phyloP scores from a whole-genome alignment of 495 filamentous ascomycete genomes.

The Articulospora tetracladia region DNA sequence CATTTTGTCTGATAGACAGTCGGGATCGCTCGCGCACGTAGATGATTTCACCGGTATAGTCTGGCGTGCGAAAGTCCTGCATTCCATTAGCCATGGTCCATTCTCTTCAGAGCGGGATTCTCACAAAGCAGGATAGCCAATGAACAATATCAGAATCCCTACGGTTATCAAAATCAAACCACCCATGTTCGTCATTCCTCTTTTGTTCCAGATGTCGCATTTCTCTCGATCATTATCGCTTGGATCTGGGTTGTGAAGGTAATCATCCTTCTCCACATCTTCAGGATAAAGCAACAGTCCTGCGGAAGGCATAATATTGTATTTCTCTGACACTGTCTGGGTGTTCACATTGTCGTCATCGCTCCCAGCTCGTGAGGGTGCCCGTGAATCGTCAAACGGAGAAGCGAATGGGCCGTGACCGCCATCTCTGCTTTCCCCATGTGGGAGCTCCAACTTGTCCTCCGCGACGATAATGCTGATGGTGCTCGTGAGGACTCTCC shows the following conservation, averaged over 20 bases:
- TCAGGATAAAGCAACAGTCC: conserved; percentile 68
- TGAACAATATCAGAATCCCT: conserved; percentile 64
- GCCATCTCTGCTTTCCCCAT: conserved; percentile 54
- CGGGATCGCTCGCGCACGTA: conserved; percentile 29
- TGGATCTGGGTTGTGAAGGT: conserved; percentile 68
- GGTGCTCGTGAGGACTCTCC: conserved; percentile 14
- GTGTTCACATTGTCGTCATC: conserved; percentile 68
- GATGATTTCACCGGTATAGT: not conserved
- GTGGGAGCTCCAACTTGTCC: conserved; percentile 62
- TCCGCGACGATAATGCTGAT: conserved; percentile 47
- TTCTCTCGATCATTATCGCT: conserved; percentile 58
- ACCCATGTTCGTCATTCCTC: conserved; percentile 66
- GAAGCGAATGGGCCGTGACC: conserved; percentile 42
- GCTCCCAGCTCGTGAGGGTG: conserved; percentile 57
- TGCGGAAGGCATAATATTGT: conserved; percentile 70
- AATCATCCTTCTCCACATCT: conserved; percentile 78
- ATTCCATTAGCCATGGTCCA: not conserved
- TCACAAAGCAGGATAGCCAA: conserved; percentile 73
- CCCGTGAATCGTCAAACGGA: conserved; percentile 54
- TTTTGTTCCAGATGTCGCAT: conserved; percentile 64
- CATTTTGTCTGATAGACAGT: conserved; percentile 55
- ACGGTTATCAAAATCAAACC: conserved; percentile 57
- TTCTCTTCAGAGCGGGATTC: conserved; percentile 17
- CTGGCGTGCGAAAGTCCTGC: conserved; percentile 13
- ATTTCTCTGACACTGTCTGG: conserved; percentile 76